phyloP scores from a whole-genome alignment of 768 basidiomycete genomes.

The Phlebiopsis flavidoalba region DNA sequence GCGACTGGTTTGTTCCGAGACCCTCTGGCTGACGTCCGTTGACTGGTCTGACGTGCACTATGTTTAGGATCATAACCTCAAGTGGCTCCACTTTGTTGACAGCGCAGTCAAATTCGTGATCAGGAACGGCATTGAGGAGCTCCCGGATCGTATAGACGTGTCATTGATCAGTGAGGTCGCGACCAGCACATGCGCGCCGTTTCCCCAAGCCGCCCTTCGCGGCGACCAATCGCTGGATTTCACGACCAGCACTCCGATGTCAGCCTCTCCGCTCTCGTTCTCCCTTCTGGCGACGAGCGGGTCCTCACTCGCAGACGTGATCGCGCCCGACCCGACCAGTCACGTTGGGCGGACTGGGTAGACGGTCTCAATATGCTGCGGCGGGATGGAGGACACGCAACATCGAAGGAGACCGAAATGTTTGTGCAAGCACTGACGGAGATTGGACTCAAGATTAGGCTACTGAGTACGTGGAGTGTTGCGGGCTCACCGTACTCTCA shows the following conservation, averaged over 20 bases:
- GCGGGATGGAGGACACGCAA: conserved; percentile 75
- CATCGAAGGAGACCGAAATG: conserved; percentile 79
- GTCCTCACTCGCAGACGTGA: conserved; percentile 70
- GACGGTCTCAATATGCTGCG: conserved; percentile 88
- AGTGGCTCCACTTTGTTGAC: conserved; percentile 84
- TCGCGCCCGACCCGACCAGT: conserved; percentile 70
- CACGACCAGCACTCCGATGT: conserved; percentile 45
- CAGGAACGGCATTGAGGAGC: conserved; percentile 77
- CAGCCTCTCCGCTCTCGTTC: conserved; percentile 69
- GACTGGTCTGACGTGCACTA: background rate
- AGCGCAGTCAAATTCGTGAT: conserved; percentile 75
- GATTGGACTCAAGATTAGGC: conserved; percentile 87
- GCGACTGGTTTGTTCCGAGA: conserved; percentile 53
- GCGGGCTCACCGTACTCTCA: background rate
- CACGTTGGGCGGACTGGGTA: conserved; percentile 90
- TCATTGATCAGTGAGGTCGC: conserved; percentile 75
- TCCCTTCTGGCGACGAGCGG: conserved; percentile 67
- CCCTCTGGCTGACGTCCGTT: background rate
- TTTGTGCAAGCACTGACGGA: conserved; percentile 87
- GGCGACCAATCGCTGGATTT: conserved; percentile 43
- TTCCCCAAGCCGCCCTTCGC: conserved; percentile 31
- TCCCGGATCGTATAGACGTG: conserved; percentile 83
- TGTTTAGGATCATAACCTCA: conserved; percentile 68
- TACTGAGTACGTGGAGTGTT: conserved; percentile 54
- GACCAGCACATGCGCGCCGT: conserved; percentile 66